Conservation (phyloP, 306 rosid species). For the Castanea crenata region DNA sequence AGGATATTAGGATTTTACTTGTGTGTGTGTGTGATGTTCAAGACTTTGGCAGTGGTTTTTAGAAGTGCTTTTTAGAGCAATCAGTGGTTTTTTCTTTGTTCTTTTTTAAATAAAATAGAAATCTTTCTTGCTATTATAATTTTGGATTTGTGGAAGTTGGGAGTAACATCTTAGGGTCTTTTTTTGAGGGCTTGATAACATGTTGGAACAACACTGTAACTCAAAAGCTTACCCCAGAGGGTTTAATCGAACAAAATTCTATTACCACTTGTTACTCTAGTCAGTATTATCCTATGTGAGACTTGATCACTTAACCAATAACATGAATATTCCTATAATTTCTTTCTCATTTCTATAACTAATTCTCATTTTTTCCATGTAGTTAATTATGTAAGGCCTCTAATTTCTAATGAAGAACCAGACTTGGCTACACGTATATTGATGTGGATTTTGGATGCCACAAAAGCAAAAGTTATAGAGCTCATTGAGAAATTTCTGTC, state of each 20-base stretch:
- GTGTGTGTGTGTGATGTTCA: not conserved
- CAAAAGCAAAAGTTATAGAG: slow-evolving; percentile 49
- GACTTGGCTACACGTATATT: slow-evolving; percentile 36
- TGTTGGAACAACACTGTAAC: not conserved
- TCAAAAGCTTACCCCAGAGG: not conserved
- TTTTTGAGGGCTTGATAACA: no score
- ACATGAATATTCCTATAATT: not conserved
- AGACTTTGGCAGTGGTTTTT: no score
- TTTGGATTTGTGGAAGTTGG: not conserved
- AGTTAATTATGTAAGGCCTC: slow-evolving; percentile 36
- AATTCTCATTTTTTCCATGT: not conserved
- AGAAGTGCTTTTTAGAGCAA: no score
- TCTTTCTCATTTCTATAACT: not conserved
- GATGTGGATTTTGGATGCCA: slow-evolving; percentile 49
- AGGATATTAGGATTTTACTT: not conserved
- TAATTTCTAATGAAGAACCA: slow-evolving; percentile 20
- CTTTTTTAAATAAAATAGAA: no score
- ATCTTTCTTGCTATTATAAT: no score
- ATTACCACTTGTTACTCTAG: not conserved
- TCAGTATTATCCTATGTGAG: not conserved
- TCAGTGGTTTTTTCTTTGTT: no score
- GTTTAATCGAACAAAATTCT: not conserved
- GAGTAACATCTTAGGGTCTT: not conserved
- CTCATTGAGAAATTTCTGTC: slow-evolving; percentile 49
- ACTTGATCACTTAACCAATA: not conserved